Evolutionary conservation across 83 land plant genomes (phyloP), one percentile per base, ranked within the genome.

Genomic region (Thuja plicata): DNA sequence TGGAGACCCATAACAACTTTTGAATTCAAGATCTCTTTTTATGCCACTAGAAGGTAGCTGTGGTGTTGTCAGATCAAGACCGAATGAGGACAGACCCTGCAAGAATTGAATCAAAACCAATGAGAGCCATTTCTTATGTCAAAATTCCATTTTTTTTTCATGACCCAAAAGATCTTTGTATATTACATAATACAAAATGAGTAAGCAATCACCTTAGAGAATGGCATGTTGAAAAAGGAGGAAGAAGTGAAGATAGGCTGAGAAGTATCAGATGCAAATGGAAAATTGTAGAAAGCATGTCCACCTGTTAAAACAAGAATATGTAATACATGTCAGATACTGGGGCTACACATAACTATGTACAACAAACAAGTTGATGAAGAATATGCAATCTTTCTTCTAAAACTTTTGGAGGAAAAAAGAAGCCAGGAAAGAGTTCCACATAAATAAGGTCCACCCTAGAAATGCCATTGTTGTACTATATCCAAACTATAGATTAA

Each of bases 21-120:
- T 83, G 52, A 84, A 48, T n/a, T 84, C 86, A 30, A 84, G 60
- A 84, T 84, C 86, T 84, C 57, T 84, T 84, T 84, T 84, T 2
- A 32, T 55, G 27, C 55, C 55, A 46, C 34, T 45, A 8, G 54
- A 17, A 45, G 85, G 54, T 27, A 43, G 85, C 48, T 45, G 55
- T 15, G 86, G 86, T 48, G 86, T 48, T 50, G 30, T 48, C 19
- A 84, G 35, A 84, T 84, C 86, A 84, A 84, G 55, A 30, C 86
- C 21, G 12, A 48, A 48, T n/a, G 52, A 50, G 7, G 86, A 55
- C 57, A 84, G 37, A 27, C 86, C 86, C 86, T 84, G 86, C 50
- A 84, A 84, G 17, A 54, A n/a, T 55, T 13, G 50, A 13, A 50
- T 2, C 30, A 50, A 83, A 83, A 41, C 19, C n/a, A 41, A 40